Percentiles rank a stretch among this genome's conserved stretches.
Evolutionary conservation across 2,329 filamentous ascomycete genomes (phyloP).

Genomic region (Akanthomyces dipterigenus): DNA sequence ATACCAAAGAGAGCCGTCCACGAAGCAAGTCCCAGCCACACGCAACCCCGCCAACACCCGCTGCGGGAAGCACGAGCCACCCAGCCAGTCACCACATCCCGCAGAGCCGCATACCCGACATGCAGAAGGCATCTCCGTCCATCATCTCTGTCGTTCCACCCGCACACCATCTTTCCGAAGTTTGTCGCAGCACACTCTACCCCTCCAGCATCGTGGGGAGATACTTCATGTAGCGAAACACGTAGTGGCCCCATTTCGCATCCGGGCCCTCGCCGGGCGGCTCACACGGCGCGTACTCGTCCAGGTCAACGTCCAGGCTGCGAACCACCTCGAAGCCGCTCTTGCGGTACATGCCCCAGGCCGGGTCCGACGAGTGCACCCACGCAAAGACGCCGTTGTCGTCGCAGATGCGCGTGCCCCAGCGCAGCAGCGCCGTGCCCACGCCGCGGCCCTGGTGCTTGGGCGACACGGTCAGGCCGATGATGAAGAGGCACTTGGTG

Average conservation of each 20-base stretch:
- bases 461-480: conserved; percentile 26
- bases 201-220: conserved; percentile 7
- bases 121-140: background rate
- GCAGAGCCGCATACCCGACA: no score
- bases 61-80: background rate
- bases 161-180: background rate
- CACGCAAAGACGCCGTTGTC: conserved; percentile 23
- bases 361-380: conserved; percentile 29
- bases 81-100: no score
- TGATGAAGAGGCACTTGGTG: conserved; percentile 26
- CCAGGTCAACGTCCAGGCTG: conserved; percentile 24
- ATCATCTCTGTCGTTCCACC: background rate
- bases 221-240: conserved; percentile 28
- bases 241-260: conserved; percentile 27
- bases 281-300: conserved; percentile 23
- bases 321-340: conserved; percentile 24
- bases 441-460: conserved; percentile 24
- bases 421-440: conserved; percentile 25
- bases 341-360: conserved; percentile 23
- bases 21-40: background rate
- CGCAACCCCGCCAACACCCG: no score
- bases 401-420: conserved; percentile 26
- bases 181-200: no score
- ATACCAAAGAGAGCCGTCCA: background rate
- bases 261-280: conserved; percentile 19